Evolutionary conservation across 2,329 filamentous ascomycete species (phyloP).

Genomic region (Monosporascus sp.): DNA sequence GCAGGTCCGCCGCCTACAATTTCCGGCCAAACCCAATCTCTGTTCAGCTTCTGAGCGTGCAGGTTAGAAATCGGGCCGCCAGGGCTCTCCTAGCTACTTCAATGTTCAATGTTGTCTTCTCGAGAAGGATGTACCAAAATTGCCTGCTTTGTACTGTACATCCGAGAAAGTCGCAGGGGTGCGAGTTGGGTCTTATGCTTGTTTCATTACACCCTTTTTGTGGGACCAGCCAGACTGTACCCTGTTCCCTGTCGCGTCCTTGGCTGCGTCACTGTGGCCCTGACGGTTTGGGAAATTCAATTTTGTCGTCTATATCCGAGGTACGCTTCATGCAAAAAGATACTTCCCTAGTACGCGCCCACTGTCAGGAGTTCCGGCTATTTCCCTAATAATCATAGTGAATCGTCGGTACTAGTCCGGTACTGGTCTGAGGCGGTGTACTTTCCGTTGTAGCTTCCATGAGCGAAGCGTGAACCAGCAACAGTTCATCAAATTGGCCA

Average conservation of each 20-base stretch:
- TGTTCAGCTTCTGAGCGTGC: background rate
- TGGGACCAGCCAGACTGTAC: constrained; percentile 8
- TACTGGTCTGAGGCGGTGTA: constrained; percentile 20
- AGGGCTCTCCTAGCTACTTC: background rate
- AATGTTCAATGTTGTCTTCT: background rate
- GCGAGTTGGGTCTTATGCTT: constrained; percentile 24
- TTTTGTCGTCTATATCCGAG: constrained; percentile 20
- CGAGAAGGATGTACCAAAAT: background rate
- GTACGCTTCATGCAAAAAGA: background rate
- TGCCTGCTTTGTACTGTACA: constrained; percentile 9
- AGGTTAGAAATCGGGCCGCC: background rate
- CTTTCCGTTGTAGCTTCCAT: constrained; percentile 8
- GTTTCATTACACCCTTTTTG: constrained; percentile 27
- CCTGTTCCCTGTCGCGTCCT: constrained; percentile 17
- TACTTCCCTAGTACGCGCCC: constrained; percentile 17
- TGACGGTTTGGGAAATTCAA: constrained; percentile 18
- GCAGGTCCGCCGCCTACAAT: background rate
- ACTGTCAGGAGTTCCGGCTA: background rate
- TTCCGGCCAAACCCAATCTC: background rate
- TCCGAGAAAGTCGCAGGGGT: constrained; percentile 16
- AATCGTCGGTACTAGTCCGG: background rate
- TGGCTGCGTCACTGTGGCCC: constrained; percentile 26
- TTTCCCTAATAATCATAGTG: background rate
- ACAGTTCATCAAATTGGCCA: constrained; percentile 9
- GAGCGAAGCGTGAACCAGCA: constrained; percentile 1